Evolutionary conservation across 805 yeast species (phyloP), one percentile per base, ranked within the genome.

Genomic region (Komagataella populi): DNA sequence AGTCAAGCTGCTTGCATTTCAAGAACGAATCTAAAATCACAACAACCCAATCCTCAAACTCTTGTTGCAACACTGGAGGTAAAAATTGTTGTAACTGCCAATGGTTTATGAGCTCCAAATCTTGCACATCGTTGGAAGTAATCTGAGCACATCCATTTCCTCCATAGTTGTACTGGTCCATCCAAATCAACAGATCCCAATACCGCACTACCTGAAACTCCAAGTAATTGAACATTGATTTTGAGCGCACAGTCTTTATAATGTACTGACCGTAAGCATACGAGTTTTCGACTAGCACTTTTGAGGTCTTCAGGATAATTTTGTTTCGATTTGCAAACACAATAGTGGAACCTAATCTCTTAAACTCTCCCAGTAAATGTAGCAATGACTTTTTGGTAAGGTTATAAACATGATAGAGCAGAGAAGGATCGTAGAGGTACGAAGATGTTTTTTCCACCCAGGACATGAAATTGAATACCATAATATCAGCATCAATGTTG

Each of bases 141-240:
- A 78, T 74, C 51, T 70, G 70, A 17, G 60, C 59, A 58, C 81
- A 76, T 53, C 70, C 70, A 49, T 81, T 64, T 6, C 99, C 99
- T 46, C 95, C 85, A 64, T 74, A 89, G 61, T 93, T 93, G 59
- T 78, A 79, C 57, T 84, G 82, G 63, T 93, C 96, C 95, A 91
- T 86, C 98, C 97, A 95, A 2, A 93, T 69, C 55, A 93, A 69
- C n/a, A 84, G 60, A 63, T 93, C 97, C 99, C 99, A 93, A 61
- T 87, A 89, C 59, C 80, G 81, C 10, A 71, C 74, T 46, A 91
- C 83, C 18, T 70, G 68, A 56, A 93, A 66, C 57, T 90, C 97
- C 57, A 93, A 68, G 63, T 81, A 89, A 57, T 83, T 80, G 69
- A 93, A 93, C 56, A 89, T 66, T 0, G 95, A 91, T 57, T 82